Base-by-base conservation (phyloP, 371 early-diverging fungal genomes). In the Haplosporangium sp. region DNA sequence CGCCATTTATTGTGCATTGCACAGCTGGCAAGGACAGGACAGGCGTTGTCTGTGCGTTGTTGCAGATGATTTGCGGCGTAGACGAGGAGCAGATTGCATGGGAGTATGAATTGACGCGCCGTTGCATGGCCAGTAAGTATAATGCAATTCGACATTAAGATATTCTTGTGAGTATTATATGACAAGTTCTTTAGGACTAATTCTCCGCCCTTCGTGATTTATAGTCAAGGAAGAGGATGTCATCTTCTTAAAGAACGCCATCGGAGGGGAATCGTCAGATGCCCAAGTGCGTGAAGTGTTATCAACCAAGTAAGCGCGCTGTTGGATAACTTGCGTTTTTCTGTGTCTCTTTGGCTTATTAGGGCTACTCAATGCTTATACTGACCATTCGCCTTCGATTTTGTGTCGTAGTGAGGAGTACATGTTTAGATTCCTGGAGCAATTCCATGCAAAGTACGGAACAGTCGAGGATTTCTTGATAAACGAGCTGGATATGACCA, bases 11-110 rank as follows among this genome's bases (percentile, higher is more conserved):
- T 64, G 89, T 95, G 41, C 96, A 95, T 72, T 95, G 96, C 81
- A 92, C 94, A 13, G 94, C 94, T 37, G 96, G 96, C 54, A 95
- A 95, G 81, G 96, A 96, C 69, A 87, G 96, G 51, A 96, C 96
- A 1, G 96, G 96, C 16, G 83, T 96, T 38, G 86, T 91, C 48
- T 85, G 86, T 23, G 92, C 93, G 81, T 70, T 96, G 55, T 64
- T 95, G 41, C 84, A 93, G 45, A 86, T 87, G 37, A 82, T 93
- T 12, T 86, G 91, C 55, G 94, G 89, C 12, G 94, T 95, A 1
- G 86, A 89, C 60, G 91, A 91, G 41, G 89, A 89, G 47, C 75
- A 88, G 63, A 92, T 96, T 72, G 90, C 92, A 5, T 84, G 83
- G 55, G 95, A 95, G 73, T 96, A 95, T 74, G 90, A 87, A 13